phyloP scores from a whole-genome alignment of 2,329 filamentous ascomycete species.

The Diplodia seriata region DNA sequence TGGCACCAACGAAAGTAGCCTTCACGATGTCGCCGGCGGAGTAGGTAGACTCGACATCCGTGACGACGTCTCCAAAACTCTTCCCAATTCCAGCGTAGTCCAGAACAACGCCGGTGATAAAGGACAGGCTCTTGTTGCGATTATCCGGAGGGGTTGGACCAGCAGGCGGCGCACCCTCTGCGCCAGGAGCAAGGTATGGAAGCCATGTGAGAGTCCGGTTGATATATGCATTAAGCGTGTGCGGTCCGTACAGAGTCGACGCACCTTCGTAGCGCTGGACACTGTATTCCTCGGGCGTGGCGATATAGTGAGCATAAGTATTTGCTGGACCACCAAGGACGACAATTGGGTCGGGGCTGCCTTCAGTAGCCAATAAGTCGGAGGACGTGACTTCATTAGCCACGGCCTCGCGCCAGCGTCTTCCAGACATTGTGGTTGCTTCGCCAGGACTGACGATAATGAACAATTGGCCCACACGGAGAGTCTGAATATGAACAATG shows the following conservation, averaged over 20 bases:
- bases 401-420: slow-evolving; percentile 81
- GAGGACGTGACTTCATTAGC: slow-evolving; percentile 48
- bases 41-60: slow-evolving; percentile 63
- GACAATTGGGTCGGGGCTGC: slow-evolving; percentile 59
- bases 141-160: slow-evolving; percentile 80
- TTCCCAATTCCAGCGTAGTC: slow-evolving; percentile 72
- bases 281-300: slow-evolving; percentile 79
- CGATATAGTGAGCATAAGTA: slow-evolving; percentile 83
- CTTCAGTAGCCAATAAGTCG: slow-evolving; percentile 23
- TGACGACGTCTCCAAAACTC: slow-evolving; percentile 72
- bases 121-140: slow-evolving; percentile 73
- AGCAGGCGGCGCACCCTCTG: slow-evolving; percentile 44
- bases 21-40: slow-evolving; percentile 66
- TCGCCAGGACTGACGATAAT: slow-evolving; percentile 87
- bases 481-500: slow-evolving; percentile 84
- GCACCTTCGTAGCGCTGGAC: slow-evolving; percentile 95
- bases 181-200: slow-evolving; percentile 63
- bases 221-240: slow-evolving; percentile 85
- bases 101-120: slow-evolving; percentile 79
- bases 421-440: slow-evolving; percentile 89
- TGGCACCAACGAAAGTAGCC: slow-evolving; percentile 81
- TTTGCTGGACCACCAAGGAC: slow-evolving; percentile 90
- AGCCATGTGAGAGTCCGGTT: slow-evolving; percentile 80
- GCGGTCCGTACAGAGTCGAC: slow-evolving; percentile 83
- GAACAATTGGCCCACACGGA: slow-evolving; percentile 83